Base-by-base conservation (phyloP, 2,329 filamentous ascomycete genomes). In the Emmonsia crescens region DNA sequence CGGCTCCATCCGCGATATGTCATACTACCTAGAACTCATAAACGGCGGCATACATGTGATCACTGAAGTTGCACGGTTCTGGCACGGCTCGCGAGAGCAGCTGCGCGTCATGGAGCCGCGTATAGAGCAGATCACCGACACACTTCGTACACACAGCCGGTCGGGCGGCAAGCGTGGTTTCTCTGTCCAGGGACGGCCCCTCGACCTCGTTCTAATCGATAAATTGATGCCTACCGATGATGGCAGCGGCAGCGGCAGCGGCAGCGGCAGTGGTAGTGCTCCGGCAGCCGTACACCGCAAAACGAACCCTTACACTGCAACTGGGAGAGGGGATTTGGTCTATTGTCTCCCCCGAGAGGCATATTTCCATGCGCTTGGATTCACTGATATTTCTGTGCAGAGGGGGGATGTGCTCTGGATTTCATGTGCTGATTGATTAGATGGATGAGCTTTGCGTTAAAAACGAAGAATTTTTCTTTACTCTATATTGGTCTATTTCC, bases 11-110 rank as follows among this genome's bases (percentile, higher is more conserved):
- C 73, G 77, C 0, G 77, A 80, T 14, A 70, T 89, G 12, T 71
- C 79, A 1, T 75, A 77, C 12, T 76, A 83, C 31, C 78, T 88
- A 44, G 78, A 82, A 10, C 78, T 80, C 12, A 79, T 88, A 57
- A 74, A 76, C 21, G 78, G 80, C 38, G 82, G 82, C 0, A 72
- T 83, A 42, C 76, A 78, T 8, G 79, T 82, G 14, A 73, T 89
- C 21, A 80, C 83, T 19, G 78, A 83, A 60, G 76, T 88, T 42
- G 77, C 79, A 2, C 74, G 73, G 3, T 80, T 82, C 65, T 89
- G 87, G 87, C 79, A 82, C 49, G 83, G 82, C 62, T 81, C 82
- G 2, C 75, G 77, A 46, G 74, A 74, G 27, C 80, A 86, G 60
- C 76, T 77, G 16, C 76, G 78, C 36, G 75, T 78, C 2, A 78